These are phyloP conservation scores for Trichophyton verrucosum DNA, from an alignment of 2,329 filamentous ascomycete genomes.

Conservation along the genomic window DNA sequence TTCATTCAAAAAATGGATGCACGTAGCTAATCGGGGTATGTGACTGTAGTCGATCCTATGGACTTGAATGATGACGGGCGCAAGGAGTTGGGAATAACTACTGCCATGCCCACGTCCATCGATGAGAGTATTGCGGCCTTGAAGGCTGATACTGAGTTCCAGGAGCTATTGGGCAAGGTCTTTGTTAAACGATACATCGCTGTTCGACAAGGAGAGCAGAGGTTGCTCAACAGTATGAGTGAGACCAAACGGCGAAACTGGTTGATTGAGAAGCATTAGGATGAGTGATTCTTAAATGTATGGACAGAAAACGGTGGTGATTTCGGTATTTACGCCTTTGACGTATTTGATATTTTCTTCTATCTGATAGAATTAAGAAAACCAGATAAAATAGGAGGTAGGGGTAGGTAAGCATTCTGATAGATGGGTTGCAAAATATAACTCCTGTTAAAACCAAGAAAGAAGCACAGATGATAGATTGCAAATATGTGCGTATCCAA, in stretches of 20 bases:
- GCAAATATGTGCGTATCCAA: not conserved
- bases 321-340: not conserved
- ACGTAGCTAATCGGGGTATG: conserved; percentile 1
- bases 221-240: conserved; percentile 22
- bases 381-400: too few relatives aligned
- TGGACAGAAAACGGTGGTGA: not conserved
- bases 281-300: not conserved
- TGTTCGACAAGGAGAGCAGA: conserved; percentile 26
- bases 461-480: not conserved
- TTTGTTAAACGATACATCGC: conserved; percentile 18
- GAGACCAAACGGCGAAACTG: conserved; percentile 24
- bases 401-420: not conserved
- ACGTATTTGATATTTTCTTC: not conserved
- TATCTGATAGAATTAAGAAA: not conserved
- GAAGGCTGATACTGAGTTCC: conserved; percentile 20
- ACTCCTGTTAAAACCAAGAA: not conserved
- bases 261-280: conserved; percentile 29
- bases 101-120: conserved; percentile 24
- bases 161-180: conserved; percentile 20
- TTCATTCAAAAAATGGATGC: not conserved
- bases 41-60: conserved; percentile 23
- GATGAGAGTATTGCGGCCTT: conserved; percentile 25
- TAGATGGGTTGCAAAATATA: not conserved
- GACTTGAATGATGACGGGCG: conserved; percentile 21
- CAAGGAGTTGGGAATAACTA: conserved; percentile 26